Conservation (phyloP, 1,139 yeast genomes). For the Eremothecium sinecaudum region DNA sequence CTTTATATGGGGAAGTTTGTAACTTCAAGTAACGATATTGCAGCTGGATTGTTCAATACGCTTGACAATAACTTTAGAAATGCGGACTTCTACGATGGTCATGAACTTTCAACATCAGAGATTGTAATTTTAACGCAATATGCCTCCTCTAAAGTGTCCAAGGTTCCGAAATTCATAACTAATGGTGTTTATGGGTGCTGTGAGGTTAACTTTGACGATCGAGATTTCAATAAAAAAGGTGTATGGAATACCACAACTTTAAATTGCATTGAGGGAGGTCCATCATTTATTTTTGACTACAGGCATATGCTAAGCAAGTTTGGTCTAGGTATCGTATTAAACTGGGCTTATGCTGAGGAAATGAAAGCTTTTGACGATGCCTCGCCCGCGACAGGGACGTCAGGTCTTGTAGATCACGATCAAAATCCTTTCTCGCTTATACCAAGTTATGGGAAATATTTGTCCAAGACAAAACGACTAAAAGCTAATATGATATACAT, state of each 20-base stretch:
- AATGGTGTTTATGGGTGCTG: conserved; percentile 25
- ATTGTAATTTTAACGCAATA: conserved; percentile 24
- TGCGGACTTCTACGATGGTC: conserved; percentile 23
- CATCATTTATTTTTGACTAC: conserved; percentile 23
- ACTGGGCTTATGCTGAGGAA: conserved; percentile 21
- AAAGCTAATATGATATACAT: conserved; percentile 17
- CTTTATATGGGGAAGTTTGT: conserved; percentile 21
- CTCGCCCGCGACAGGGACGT: background rate
- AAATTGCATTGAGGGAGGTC: conserved; percentile 15
- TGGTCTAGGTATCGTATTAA: conserved; percentile 25
- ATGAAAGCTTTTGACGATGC: background rate
- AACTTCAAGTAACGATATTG: conserved; percentile 21
- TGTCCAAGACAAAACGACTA: conserved; percentile 8
- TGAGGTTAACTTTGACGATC: conserved; percentile 8
- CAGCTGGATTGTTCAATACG: conserved; percentile 22
- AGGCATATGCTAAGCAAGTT: conserved; percentile 19
- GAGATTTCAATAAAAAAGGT: conserved; percentile 7
- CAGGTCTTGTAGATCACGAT: background rate
- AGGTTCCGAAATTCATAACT: conserved; percentile 24
- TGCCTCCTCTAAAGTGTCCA: conserved; percentile 18
- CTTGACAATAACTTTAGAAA: conserved; percentile 20
- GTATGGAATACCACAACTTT: conserved; percentile 13
- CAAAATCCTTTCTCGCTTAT: background rate
- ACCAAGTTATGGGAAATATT: conserved; percentile 12
- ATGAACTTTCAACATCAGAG: conserved; percentile 29